Percentiles rank a stretch among this genome's conserved stretches.
These are phyloP conservation scores for Corymbia citriodora DNA, from an alignment of 441 rosid genomes.

Conservation along the genomic window DNA sequence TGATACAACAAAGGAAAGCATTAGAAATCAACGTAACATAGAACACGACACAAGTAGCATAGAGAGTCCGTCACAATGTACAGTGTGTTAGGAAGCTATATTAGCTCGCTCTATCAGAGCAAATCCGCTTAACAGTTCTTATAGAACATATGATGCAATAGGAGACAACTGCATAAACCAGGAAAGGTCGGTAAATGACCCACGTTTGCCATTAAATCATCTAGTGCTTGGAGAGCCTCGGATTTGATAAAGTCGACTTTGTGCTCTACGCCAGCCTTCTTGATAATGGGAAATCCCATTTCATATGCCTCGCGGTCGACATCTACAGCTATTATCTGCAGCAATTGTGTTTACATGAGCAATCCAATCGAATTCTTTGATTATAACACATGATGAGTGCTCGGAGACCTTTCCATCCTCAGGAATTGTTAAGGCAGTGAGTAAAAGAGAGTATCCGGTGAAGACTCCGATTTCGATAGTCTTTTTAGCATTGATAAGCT, in stretches of 20 bases:
- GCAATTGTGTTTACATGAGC: not conserved
- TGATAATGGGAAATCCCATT: constrained; percentile 35
- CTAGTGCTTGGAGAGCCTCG: constrained; percentile 35
- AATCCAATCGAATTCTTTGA: not conserved
- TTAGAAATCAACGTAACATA: not conserved
- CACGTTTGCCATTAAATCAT: constrained; percentile 32
- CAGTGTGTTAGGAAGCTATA: not conserved
- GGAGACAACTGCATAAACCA: not conserved
- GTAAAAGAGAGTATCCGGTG: constrained; percentile 60
- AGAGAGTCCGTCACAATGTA: not conserved
- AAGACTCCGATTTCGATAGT: constrained; percentile 52
- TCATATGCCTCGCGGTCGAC: constrained; percentile 29
- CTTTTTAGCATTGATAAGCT: constrained; percentile 36
- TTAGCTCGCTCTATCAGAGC: not conserved
- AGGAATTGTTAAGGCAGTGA: constrained; percentile 48
- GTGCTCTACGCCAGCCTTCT: constrained; percentile 46
- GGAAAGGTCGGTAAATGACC: not conserved
- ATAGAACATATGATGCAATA: not conserved
- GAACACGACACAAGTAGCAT: not conserved
- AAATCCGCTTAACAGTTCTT: not conserved
- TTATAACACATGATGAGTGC: not conserved
- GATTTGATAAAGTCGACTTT: constrained; percentile 45
- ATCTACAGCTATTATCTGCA: constrained; percentile 43
- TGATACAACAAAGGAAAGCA: not conserved
- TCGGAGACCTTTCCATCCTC: constrained; percentile 36